Conservation (phyloP, 768 basidiomycete genomes). For the Suillus cothurnatus region DNA sequence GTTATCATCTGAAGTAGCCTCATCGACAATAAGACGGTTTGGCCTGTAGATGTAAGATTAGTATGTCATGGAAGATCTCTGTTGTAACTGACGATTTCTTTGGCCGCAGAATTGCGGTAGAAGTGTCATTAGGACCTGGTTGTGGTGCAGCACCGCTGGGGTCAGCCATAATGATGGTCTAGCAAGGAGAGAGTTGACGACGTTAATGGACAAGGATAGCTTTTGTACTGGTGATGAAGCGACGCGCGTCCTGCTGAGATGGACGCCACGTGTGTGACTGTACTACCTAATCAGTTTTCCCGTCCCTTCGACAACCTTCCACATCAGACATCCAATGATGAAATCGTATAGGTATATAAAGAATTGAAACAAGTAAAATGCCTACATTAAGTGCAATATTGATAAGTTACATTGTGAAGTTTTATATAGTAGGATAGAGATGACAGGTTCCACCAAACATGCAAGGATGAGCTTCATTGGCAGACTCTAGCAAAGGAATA, state of each 20-base stretch:
- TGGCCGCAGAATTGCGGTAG: conserved; percentile 92
- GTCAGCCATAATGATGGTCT: conserved; percentile 57
- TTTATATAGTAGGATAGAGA: too few species aligned
- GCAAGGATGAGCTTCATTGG: too few species aligned
- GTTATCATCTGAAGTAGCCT: conserved; percentile 93
- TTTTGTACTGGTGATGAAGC: conserved; percentile 12
- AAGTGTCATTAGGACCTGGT: conserved; percentile 86
- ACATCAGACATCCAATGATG: too few species aligned
- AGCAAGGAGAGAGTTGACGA: conserved; percentile 9
- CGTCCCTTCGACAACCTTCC: conserved; percentile 13
- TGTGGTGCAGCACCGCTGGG: conserved; percentile 82
- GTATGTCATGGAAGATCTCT: conserved; percentile 16
- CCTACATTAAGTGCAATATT: too few species aligned
- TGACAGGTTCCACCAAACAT: too few species aligned
- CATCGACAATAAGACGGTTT: conserved; percentile 97
- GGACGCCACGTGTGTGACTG: conserved; percentile 16
- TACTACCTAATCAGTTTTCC: conserved; percentile 12
- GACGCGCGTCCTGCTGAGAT: conserved; percentile 35
- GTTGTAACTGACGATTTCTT: conserved; percentile 89
- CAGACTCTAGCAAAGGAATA: too few species aligned
- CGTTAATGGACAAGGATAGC: conserved; percentile 13
- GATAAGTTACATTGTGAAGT: too few species aligned
- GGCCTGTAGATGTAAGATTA: conserved; percentile 56
- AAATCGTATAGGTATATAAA: too few species aligned
- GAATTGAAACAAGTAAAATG: too few species aligned